Conservation (phyloP, 2,329 filamentous ascomycete species). For the Arthrobotrys sinensis region DNA sequence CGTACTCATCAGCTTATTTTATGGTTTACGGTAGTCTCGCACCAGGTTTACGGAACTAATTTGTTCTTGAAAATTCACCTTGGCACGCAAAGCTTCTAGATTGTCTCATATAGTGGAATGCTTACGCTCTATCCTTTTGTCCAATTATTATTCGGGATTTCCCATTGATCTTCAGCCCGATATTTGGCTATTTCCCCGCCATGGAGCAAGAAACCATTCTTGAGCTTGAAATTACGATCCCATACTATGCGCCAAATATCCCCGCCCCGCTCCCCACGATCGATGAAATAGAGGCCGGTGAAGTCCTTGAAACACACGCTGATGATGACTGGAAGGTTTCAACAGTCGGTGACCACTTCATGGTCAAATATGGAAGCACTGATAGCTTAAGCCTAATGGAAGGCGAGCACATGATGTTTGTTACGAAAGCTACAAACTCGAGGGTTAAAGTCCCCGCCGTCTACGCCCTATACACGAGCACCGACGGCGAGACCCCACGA, state of each 20-base stretch:
- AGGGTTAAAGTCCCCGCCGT: slow-evolving; percentile 16
- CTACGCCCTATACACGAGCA: neutral
- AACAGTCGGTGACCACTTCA: slow-evolving; percentile 3
- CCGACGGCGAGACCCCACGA: neutral
- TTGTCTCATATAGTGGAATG: too few species aligned
- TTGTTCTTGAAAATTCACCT: too few species aligned
- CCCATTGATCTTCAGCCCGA: too few species aligned
- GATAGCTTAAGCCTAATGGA: neutral
- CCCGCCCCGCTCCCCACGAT: slow-evolving; percentile 12
- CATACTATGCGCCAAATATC: slow-evolving; percentile 4
- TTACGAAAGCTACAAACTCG: slow-evolving; percentile 9
- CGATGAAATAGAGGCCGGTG: neutral
- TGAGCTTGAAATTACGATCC: neutral
- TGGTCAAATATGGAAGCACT: slow-evolving; percentile 10
- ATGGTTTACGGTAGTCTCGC: too few species aligned
- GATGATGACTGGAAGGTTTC: neutral
- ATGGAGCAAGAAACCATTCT: neutral
- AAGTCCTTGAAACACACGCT: neutral
- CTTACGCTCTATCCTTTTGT: too few species aligned
- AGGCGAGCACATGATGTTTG: slow-evolving; percentile 6
- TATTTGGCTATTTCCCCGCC: too few species aligned
- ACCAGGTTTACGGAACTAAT: too few species aligned
- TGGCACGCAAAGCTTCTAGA: too few species aligned
- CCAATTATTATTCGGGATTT: too few species aligned
- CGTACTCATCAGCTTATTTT: too few species aligned